Evolutionary conservation across 306 rosid genomes (phyloP).

Genomic region (Begonia masoniana): DNA sequence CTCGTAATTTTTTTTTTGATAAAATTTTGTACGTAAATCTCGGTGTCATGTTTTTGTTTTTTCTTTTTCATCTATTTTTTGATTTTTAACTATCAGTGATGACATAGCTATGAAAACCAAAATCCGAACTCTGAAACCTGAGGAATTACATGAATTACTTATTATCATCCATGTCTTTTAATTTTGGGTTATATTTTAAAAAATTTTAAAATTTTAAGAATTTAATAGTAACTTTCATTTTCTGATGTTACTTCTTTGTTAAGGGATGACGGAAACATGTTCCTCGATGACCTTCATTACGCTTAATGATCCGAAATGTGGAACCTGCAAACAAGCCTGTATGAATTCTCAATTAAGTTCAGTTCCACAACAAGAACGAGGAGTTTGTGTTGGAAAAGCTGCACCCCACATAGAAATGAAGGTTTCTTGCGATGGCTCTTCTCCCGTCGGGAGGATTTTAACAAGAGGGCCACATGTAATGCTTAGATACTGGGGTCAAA

Average conservation of each 20-base stretch:
- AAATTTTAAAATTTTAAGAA: too few relatives aligned
- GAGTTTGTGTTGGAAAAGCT: slow-evolving; percentile 88
- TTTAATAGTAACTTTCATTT: slow-evolving; percentile 7
- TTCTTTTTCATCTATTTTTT: too few relatives aligned
- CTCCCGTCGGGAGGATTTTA: slow-evolving; percentile 52
- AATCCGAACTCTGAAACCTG: too few relatives aligned
- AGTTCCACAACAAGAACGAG: slow-evolving; percentile 28
- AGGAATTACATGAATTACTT: too few relatives aligned
- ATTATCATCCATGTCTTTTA: too few relatives aligned
- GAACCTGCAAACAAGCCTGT: too few relatives aligned
- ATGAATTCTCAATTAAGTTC: not conserved
- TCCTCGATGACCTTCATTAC: slow-evolving; percentile 71
- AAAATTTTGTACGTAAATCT: too few relatives aligned
- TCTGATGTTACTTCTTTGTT: slow-evolving; percentile 14
- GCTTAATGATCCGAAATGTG: slow-evolving; percentile 32
- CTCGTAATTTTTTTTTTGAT: too few relatives aligned
- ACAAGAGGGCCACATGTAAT: slow-evolving; percentile 92
- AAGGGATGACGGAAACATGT: slow-evolving; percentile 90
- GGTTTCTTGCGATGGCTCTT: slow-evolving; percentile 30
- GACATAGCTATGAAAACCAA: too few relatives aligned
- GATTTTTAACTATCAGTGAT: too few relatives aligned
- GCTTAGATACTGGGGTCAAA: slow-evolving; percentile 70
- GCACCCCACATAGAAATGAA: slow-evolving; percentile 83
- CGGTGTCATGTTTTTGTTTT: too few relatives aligned
- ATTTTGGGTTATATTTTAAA: too few relatives aligned